Percentiles rank a stretch among this genome's conserved stretches.
phyloP scores from a whole-genome alignment of 495 filamentous ascomycete species.

The Rhypophila decipiens region DNA sequence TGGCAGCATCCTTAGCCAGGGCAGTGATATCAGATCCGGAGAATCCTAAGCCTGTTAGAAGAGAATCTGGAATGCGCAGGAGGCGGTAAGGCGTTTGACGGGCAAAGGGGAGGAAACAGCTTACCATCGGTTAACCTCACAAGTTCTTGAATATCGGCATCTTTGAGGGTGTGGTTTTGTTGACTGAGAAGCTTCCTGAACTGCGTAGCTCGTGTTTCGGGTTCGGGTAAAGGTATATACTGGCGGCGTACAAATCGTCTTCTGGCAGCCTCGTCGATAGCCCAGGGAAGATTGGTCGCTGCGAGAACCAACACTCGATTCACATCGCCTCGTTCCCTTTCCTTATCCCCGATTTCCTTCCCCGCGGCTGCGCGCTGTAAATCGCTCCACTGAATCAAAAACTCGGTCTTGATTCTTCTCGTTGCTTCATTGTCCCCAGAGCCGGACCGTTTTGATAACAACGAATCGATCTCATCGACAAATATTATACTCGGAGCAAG shows the following conservation, averaged over 20 bases:
- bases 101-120: conserved; percentile 13
- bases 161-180: conserved; percentile 76
- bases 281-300: conserved; percentile 96
- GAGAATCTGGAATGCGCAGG: conserved; percentile 1
- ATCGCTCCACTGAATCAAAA: conserved; percentile 96
- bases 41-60: conserved; percentile 56
- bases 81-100: background rate
- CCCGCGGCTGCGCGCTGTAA: conserved; percentile 88
- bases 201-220: conserved; percentile 69
- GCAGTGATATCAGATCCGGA: conserved; percentile 97
- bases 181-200: conserved; percentile 70
- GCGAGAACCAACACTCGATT: conserved; percentile 89
- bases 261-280: conserved; percentile 92
- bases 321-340: conserved; percentile 72
- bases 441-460: conserved; percentile 78
- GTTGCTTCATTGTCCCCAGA: conserved; percentile 89
- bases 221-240: conserved; percentile 92
- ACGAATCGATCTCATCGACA: conserved; percentile 96
- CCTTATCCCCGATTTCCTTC: conserved; percentile 60
- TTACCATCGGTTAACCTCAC: conserved; percentile 84
- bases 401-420: conserved; percentile 93
- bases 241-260: conserved; percentile 88
- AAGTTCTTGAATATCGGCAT: conserved; percentile 66
- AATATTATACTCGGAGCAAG: conserved; percentile 97
- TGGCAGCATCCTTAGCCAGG: conserved; percentile 94